Conservation (phyloP, 1,139 yeast genomes). For the Hansenula sp. region DNA sequence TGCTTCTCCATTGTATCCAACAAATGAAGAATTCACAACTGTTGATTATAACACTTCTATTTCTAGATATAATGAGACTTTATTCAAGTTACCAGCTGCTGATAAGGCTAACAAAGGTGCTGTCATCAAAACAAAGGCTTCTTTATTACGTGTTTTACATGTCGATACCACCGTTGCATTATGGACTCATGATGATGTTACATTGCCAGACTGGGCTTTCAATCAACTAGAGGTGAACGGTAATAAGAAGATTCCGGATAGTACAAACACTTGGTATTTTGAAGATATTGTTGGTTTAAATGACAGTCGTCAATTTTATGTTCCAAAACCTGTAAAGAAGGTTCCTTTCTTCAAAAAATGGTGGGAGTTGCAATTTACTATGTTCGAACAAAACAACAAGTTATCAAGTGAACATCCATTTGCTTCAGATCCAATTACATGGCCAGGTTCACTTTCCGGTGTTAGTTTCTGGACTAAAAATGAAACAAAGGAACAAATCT, state of each 20-base stretch:
- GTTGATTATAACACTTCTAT: conserved; percentile 55
- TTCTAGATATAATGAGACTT: conserved; percentile 63
- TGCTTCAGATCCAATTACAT: conserved; percentile 86
- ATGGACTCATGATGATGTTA: conserved; percentile 87
- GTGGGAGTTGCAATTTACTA: conserved; percentile 79
- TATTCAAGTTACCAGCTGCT: conserved; percentile 69
- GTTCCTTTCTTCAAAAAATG: conserved; percentile 81
- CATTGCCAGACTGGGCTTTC: conserved; percentile 93
- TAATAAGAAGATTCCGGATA: conserved; percentile 71
- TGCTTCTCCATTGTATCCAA: conserved; percentile 89
- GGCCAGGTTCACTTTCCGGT: conserved; percentile 94
- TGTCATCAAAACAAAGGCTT: conserved; percentile 63
- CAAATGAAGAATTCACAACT: conserved; percentile 89
- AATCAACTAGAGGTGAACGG: conserved; percentile 94
- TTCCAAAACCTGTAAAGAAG: conserved; percentile 49
- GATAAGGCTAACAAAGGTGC: conserved; percentile 48
- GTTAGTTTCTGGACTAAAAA: conserved; percentile 95
- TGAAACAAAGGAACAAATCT: conserved; percentile 65
- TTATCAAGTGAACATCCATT: conserved; percentile 90
- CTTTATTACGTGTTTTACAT: conserved; percentile 69
- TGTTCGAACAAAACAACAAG: conserved; percentile 92
- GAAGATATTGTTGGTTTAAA: conserved; percentile 67
- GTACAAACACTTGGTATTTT: conserved; percentile 69
- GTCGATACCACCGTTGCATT: conserved; percentile 86
- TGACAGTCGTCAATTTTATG: conserved; percentile 58